Evolutionary conservation across 2,329 filamentous ascomycete genomes (phyloP), one percentile per base, ranked within the genome.

Genomic region (Pestalotiopsis fici): DNA sequence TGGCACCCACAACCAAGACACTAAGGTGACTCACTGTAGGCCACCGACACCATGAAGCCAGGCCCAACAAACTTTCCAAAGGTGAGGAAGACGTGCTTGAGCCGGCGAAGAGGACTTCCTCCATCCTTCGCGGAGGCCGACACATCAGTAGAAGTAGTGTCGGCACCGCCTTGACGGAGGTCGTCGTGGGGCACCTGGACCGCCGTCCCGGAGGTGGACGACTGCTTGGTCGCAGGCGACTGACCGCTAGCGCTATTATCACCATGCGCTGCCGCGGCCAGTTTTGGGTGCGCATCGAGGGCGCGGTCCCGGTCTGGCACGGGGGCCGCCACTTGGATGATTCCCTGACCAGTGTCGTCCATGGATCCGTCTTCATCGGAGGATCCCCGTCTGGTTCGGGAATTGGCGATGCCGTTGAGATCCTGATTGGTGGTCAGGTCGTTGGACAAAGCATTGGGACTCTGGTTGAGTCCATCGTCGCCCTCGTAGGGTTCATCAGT

Each of bases 41-140:
- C 86, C 39, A 88, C 86, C 4, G 86, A 82, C 43, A 88, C 82
- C 78, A 93, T 88, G 74, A 92, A 91, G 1, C 90, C 90, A 11
- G 90, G 90, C 0, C 90, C 90, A 61, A 92, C 78, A 77, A 92
- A 90, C 69, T 81, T 83, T 56, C 80, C 75, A 73, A 87, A 87
- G 50, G 85, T 88, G 70, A 79, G 63, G 56, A 86, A 25, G 18
- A 78, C 69, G 18, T 76, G 65, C 59, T 72, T 70, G 7, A 78
- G 57, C 39, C 68, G 68, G 25, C 47, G 67, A 62, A 69, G 65
- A 64, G 68, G 67, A 65, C 54, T 67, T 62, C 68, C 64, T 68
- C 68, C 69, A 66, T 57, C 57, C 35, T 28, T 47, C 28, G 39
- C 55, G 23, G 25, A 67, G 63, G 25, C 59, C 67, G 57, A 64